Percentiles rank a stretch among this genome's conserved stretches.
Evolutionary conservation across 768 basidiomycete genomes (phyloP).

Genomic region (Mycena filopes): DNA sequence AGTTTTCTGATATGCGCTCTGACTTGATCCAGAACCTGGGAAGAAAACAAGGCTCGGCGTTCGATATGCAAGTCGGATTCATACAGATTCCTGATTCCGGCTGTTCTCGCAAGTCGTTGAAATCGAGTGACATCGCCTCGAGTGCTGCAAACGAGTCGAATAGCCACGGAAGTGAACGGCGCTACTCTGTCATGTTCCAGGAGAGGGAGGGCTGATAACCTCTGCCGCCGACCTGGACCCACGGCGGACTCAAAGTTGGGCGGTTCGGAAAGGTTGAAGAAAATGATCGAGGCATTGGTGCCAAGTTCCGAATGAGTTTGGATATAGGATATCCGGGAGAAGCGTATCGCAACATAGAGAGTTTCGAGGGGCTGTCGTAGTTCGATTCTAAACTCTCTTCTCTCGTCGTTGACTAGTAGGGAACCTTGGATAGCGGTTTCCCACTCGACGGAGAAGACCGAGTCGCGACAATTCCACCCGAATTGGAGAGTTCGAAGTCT

Average conservation of each 20-base stretch:
- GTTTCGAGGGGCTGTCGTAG: conserved; percentile 36
- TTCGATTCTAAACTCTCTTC: conserved; percentile 58
- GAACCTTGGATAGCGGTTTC: conserved; percentile 45
- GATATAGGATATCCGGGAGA: conserved; percentile 54
- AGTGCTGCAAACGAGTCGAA: conserved; percentile 60
- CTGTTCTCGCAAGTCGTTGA: conserved; percentile 47
- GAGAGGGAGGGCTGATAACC: conserved; percentile 53
- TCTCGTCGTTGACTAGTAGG: conserved; percentile 43
- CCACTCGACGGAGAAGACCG: conserved; percentile 68
- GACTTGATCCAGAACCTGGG: conserved; percentile 42
- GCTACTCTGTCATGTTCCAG: conserved; percentile 54
- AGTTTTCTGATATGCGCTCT: conserved; percentile 46
- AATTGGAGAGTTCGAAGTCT: conserved; percentile 59
- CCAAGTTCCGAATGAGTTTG: conserved; percentile 47
- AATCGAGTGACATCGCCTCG: conserved; percentile 49
- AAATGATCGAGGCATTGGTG: conserved; percentile 46
- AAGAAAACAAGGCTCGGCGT: conserved; percentile 57
- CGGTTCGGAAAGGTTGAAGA: conserved; percentile 54
- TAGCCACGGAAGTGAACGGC: conserved; percentile 62
- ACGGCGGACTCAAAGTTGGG: conserved; percentile 49
- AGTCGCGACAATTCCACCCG: conserved; percentile 71
- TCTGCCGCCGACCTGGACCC: conserved; percentile 40
- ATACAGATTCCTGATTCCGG: conserved; percentile 49
- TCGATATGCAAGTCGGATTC: conserved; percentile 53
- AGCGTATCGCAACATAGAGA: conserved; percentile 55